Base-by-base conservation (phyloP, 305 asterid genomes). In the Fraxinus xanthoxyloides region DNA sequence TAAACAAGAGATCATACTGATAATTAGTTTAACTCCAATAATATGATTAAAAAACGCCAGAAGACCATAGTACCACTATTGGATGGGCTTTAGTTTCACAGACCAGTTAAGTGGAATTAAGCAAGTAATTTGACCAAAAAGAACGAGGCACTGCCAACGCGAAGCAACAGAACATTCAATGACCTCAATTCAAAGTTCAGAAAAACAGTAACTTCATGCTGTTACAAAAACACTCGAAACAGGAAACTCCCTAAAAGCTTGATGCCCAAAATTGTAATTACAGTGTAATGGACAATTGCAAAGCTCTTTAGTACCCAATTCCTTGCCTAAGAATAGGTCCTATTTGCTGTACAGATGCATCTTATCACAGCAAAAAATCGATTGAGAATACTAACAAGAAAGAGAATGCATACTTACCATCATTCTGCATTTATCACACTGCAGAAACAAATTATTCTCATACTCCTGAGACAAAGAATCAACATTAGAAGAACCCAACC, bases 361-460 rank as follows among this genome's bases (percentile, higher is more conserved):
- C 51, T 30, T 35, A 31, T 79, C 35, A 76, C 78, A 75, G 76
- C 83, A 83, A 84, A 59, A 43, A 9, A 40, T 56, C 10, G 69
- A 75, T 79, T 83, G 67, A 69, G 21, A 56, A 77, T 77, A 82
- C 70, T 77, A 82, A 46, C 82, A 76, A 81, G 77, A 19, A 56
- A 30, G 70, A 85, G 32, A 56, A 32, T 72, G 70, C 23, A 23
- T 84, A 85, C 88, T 85, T 90, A 97, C 99, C 99, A 97, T 97
- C 92, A 97, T 97, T 87, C 99, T 88, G 93, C 99, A 97, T 88
- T 97, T 97, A 89, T 97, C 99, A 85, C 99, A 97, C 97, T 97
- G 99, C 90, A 97, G 92, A 88, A 97, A 97, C 89, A 95, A 87
- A 87, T 97, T 93, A 81, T 91, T 93, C 97, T 92, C 99, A 78